phyloP scores from a whole-genome alignment of 192 early-diverging fungal genomes.

The Backusella westeae region DNA sequence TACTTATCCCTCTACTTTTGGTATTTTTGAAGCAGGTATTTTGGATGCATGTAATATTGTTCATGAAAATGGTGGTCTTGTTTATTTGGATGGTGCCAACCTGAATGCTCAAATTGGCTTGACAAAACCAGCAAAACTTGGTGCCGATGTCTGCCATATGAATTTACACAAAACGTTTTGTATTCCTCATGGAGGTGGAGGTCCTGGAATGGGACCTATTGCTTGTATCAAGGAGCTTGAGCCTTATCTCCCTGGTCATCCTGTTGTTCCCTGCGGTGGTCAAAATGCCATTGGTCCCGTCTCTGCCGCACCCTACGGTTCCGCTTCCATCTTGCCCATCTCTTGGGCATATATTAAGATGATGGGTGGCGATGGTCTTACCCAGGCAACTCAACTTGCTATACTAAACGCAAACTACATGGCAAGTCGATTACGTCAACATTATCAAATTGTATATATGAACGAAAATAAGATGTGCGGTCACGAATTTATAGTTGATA shows the following conservation, averaged over 20 bases:
- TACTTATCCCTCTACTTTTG: slow-evolving; percentile 99
- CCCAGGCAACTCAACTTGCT: slow-evolving; percentile 83
- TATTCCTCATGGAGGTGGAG: slow-evolving; percentile 98
- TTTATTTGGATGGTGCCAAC: slow-evolving; percentile 98
- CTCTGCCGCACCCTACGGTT: slow-evolving; percentile 97
- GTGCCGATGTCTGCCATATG: slow-evolving; percentile 98
- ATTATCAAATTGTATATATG: slow-evolving; percentile 91
- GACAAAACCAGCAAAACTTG: slow-evolving; percentile 88
- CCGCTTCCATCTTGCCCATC: slow-evolving; percentile 93
- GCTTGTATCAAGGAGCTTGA: slow-evolving; percentile 84
- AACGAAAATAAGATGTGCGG: slow-evolving; percentile 95
- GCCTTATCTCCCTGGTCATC: slow-evolving; percentile 92
- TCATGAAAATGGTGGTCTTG: slow-evolving; percentile 91
- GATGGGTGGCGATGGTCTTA: slow-evolving; percentile 93
- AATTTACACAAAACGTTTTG: slow-evolving; percentile 99
- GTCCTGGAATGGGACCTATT: slow-evolving; percentile 97
- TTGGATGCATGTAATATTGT: slow-evolving; percentile 87
- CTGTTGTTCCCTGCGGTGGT: slow-evolving; percentile 68
- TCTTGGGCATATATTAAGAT: slow-evolving; percentile 99
- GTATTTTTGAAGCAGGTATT: slow-evolving; percentile 94
- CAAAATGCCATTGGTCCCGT: slow-evolving; percentile 87
- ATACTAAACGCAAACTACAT: slow-evolving; percentile 99
- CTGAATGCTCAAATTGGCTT: slow-evolving; percentile 87
- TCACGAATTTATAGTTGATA: slow-evolving; percentile 99
- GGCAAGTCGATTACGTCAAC: slow-evolving; percentile 83